A percentile compares a stretch with the other conserved stretches of the same genome.
These are phyloP conservation scores for Agrocybe pediades DNA, from an alignment of 768 basidiomycete genomes.

Conservation along the genomic window DNA sequence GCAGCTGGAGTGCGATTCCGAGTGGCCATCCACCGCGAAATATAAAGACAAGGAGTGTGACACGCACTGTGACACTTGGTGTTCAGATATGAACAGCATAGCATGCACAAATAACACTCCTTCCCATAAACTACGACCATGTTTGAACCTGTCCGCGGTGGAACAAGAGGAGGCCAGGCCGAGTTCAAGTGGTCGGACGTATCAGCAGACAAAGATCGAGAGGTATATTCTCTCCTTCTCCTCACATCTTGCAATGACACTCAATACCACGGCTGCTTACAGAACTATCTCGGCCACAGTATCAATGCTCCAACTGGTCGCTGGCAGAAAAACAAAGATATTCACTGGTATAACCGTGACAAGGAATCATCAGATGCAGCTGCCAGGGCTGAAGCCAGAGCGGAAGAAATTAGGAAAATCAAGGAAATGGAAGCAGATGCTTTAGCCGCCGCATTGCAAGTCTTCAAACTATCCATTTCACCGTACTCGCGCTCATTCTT, in stretches of 20 bases:
- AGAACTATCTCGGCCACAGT: slow-evolving; percentile 96
- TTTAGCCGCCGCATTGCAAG: slow-evolving; percentile 75
- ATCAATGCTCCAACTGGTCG: slow-evolving; percentile 94
- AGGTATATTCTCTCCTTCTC: slow-evolving; percentile 47
- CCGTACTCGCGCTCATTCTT: background rate
- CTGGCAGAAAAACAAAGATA: slow-evolving; percentile 97
- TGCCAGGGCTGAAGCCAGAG: slow-evolving; percentile 43
- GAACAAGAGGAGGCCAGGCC: slow-evolving; percentile 89
- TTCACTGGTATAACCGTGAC: slow-evolving; percentile 94
- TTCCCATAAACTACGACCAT: slow-evolving; percentile 33
- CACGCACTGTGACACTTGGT: slow-evolving; percentile 12
- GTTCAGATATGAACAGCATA: background rate
- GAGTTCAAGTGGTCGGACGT: slow-evolving; percentile 93
- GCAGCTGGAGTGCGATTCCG: slow-evolving; percentile 9
- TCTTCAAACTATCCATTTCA: background rate
- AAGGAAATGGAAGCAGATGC: slow-evolving; percentile 93
- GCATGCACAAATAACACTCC: slow-evolving; percentile 4
- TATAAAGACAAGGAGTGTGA: slow-evolving; percentile 16
- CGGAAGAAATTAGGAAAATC: slow-evolving; percentile 76
- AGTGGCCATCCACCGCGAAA: slow-evolving; percentile 8
- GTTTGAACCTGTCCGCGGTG: slow-evolving; percentile 87
- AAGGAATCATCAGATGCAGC: slow-evolving; percentile 13
- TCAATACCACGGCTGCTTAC: slow-evolving; percentile 1
- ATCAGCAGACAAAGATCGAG: slow-evolving; percentile 90
- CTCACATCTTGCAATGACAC: background rate